Evolutionary conservation across 345 rosid genomes (phyloP).

Genomic region (Dipteronia dyeriana): DNA sequence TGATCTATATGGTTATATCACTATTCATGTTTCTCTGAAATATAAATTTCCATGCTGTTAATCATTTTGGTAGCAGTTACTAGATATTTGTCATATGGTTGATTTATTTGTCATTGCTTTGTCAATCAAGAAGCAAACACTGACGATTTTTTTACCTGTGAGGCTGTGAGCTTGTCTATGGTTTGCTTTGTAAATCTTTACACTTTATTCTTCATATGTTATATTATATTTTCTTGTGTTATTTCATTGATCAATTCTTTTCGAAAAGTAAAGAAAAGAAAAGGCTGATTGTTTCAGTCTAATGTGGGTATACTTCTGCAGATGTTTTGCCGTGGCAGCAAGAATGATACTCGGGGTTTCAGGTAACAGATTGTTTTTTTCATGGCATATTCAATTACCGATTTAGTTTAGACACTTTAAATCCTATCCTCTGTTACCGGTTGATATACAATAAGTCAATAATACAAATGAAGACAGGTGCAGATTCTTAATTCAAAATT

Average conservation of each 20-base stretch:
- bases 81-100: not conserved
- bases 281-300: conserved; percentile 19
- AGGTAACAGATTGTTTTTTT: conserved; percentile 47
- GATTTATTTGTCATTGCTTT: not conserved
- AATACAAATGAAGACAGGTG: not conserved
- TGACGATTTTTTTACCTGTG: not conserved
- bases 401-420: not conserved
- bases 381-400: not conserved
- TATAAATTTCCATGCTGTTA: not conserved
- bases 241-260: not conserved
- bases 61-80: not conserved
- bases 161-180: conserved; percentile 15
- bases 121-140: not conserved
- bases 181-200: conserved; percentile 5
- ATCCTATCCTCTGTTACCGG: not conserved
- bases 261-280: not conserved
- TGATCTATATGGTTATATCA: not conserved
- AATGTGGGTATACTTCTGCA: conserved; percentile 39
- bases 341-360: conserved; percentile 90
- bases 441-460: not conserved
- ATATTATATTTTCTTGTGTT: not conserved
- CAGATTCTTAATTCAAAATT: not conserved
- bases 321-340: conserved; percentile 98
- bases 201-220: not conserved
- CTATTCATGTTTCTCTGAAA: not conserved